Evolutionary conservation across 2,329 filamentous ascomycete genomes (phyloP), one percentile per base, ranked within the genome.

Genomic region (Calonectria hawksworthii): DNA sequence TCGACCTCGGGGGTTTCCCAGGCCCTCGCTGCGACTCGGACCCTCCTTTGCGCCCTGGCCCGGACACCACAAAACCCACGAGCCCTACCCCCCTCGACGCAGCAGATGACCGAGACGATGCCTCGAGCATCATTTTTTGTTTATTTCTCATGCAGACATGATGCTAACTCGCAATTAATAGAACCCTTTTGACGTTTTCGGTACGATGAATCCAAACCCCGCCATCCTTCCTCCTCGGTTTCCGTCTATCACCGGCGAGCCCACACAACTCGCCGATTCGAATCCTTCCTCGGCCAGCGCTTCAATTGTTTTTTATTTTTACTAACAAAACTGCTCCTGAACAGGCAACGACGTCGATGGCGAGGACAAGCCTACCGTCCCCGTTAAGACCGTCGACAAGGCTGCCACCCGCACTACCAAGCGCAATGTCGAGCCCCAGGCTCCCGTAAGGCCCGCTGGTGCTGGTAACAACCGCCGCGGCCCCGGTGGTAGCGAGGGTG

Each of bases 121-220:
- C 47, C 32, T 47, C 26, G n/a, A 44, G 69, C n/a, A 56, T 41
- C 44, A 47, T 23, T 47, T 47, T 47, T 36, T 14, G 7, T 36
- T 14, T 36, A 8, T 18, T 34, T 52, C n/a, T 41, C 68, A 63
- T 66, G 54, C 66, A 59, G 23, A 63, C 36, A 16, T n/a, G 70
- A 75, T 75, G 72, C 80, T 81, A 80, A 81, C 74, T 66, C 47
- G 28, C n/a, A 47, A 18, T 44, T n/a, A 11, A 32, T 81, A 99
- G 97, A 99, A 99, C 92, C 93, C 95, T 85, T 99, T 95, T 92
- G 96, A 97, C 92, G 94, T 98, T 90, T 95, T 99, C 92, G 96
- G 97, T 99, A 98, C 84, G 88, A 85, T 80, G 77, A 77, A 79
- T 50, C 59, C 65, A 26, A 63, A 59, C 68, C 56, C 68, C 68